Evolutionary conservation across 2,329 filamentous ascomycete genomes (phyloP).

Genomic region (Cladophialophora psammophila): DNA sequence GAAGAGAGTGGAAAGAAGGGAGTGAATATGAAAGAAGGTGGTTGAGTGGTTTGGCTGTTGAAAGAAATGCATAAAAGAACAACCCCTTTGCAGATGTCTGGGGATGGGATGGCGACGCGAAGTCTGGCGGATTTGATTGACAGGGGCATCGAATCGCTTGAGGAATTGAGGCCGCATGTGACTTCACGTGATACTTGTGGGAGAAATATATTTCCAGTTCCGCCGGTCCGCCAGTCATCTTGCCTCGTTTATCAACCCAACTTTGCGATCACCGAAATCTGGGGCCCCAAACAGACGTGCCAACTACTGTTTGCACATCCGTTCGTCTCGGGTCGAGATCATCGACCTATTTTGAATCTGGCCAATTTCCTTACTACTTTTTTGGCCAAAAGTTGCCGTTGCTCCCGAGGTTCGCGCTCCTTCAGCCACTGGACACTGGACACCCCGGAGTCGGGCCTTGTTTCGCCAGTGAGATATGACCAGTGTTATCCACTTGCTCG

Average conservation of each 20-base stretch:
- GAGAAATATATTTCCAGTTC: slow-evolving; percentile 20
- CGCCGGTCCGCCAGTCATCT: background rate
- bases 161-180: background rate
- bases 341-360: background rate
- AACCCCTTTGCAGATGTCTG: slow-evolving; percentile 15
- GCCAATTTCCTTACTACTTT: background rate
- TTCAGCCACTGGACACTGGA: background rate
- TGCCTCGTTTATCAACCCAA: background rate
- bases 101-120: slow-evolving; percentile 5
- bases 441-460: slow-evolving; percentile 11
- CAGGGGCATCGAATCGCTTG: background rate
- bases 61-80: slow-evolving; percentile 16
- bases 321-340: background rate
- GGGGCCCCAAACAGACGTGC: background rate
- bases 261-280: background rate
- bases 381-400: background rate
- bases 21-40: slow-evolving; percentile 15
- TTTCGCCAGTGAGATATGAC: slow-evolving; percentile 20
- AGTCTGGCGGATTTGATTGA: slow-evolving; percentile 7
- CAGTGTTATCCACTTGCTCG: slow-evolving; percentile 2
- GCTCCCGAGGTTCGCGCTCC: background rate
- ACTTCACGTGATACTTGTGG: background rate
- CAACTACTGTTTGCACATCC: background rate
- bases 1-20: slow-evolving; percentile 13
- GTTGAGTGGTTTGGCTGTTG: slow-evolving; percentile 15